Evolutionary conservation across 345 rosid genomes (phyloP).

Genomic region (Pugionium dolabratum): DNA sequence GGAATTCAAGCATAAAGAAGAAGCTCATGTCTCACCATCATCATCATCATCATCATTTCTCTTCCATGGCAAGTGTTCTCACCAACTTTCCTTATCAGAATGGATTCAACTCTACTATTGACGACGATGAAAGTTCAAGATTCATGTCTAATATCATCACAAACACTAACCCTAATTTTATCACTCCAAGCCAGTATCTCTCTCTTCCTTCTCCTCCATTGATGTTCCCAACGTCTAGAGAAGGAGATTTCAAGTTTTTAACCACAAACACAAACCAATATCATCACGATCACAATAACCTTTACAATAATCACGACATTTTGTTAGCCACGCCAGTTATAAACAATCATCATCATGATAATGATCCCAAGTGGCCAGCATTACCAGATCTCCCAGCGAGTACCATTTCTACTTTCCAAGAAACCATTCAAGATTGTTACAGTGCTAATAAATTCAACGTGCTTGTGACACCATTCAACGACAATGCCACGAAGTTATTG

Average conservation of each 20-base stretch:
- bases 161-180: slow-evolving; percentile 56
- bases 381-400: slow-evolving; percentile 41
- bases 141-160: slow-evolving; percentile 47
- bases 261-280: slow-evolving; percentile 26
- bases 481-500: slow-evolving; percentile 47
- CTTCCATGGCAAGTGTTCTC: slow-evolving; percentile 44
- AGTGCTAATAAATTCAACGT: slow-evolving; percentile 32
- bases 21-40: slow-evolving; percentile 65
- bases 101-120: slow-evolving; percentile 40
- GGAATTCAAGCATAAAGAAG: slow-evolving; percentile 93
- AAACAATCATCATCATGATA: slow-evolving; percentile 21
- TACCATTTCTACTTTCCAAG: slow-evolving; percentile 35
- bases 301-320: slow-evolving; percentile 28
- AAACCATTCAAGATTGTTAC: slow-evolving; percentile 36
- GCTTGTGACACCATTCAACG: slow-evolving; percentile 35
- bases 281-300: slow-evolving; percentile 23
- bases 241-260: slow-evolving; percentile 46
- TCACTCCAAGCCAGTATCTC: slow-evolving; percentile 40
- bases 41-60: slow-evolving; percentile 45
- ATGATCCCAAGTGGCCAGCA: slow-evolving; percentile 32
- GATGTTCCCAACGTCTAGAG: slow-evolving; percentile 54
- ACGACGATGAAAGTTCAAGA: slow-evolving; percentile 43
- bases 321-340: slow-evolving; percentile 20
- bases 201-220: slow-evolving; percentile 41
- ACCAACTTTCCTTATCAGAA: slow-evolving; percentile 39